Evolutionary conservation across 108 stramenopile species (phyloP).

Genomic region (Cyclotella baltica): DNA sequence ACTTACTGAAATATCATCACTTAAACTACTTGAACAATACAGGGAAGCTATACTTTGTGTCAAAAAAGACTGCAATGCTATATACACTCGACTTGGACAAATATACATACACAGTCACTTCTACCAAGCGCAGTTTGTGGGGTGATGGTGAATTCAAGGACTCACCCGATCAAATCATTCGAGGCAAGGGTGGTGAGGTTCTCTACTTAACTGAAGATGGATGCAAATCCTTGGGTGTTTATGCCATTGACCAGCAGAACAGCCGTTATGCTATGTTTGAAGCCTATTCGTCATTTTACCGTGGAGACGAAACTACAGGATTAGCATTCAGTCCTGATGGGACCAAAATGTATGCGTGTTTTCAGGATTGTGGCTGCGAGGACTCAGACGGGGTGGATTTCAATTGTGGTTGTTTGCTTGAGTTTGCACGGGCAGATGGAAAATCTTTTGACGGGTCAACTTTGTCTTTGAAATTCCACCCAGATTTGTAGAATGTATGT

Average conservation of each 20-base stretch:
- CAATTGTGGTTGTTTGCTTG: slow-evolving; percentile 40
- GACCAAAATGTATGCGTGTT: slow-evolving; percentile 37
- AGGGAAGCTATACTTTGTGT: slow-evolving; percentile 50
- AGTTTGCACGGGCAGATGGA: slow-evolving; percentile 39
- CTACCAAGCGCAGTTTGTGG: slow-evolving; percentile 7
- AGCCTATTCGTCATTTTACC: slow-evolving; percentile 12
- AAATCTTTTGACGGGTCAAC: slow-evolving; percentile 28
- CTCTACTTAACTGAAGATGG: slow-evolving; percentile 78
- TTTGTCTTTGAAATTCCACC: background rate
- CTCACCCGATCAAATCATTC: slow-evolving; percentile 59
- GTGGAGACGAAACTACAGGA: slow-evolving; percentile 68
- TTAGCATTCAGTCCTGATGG: slow-evolving; percentile 77
- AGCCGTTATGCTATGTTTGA: slow-evolving; percentile 54
- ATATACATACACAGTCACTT: slow-evolving; percentile 14
- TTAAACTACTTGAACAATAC: background rate
- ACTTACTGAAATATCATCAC: background rate
- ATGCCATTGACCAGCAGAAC: slow-evolving; percentile 27
- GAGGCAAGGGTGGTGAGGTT: slow-evolving; percentile 35
- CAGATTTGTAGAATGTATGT: too few relatives aligned
- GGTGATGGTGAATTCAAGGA: slow-evolving; percentile 43
- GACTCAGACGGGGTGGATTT: slow-evolving; percentile 18
- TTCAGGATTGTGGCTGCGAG: slow-evolving; percentile 41
- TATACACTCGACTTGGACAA: slow-evolving; percentile 50
- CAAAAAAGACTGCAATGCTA: slow-evolving; percentile 42
- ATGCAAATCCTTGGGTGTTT: slow-evolving; percentile 53